A percentile compares a stretch with the other conserved stretches of the same genome.
phyloP scores from a whole-genome alignment of 495 filamentous ascomycete genomes.

The Annulohypoxylon bovei region DNA sequence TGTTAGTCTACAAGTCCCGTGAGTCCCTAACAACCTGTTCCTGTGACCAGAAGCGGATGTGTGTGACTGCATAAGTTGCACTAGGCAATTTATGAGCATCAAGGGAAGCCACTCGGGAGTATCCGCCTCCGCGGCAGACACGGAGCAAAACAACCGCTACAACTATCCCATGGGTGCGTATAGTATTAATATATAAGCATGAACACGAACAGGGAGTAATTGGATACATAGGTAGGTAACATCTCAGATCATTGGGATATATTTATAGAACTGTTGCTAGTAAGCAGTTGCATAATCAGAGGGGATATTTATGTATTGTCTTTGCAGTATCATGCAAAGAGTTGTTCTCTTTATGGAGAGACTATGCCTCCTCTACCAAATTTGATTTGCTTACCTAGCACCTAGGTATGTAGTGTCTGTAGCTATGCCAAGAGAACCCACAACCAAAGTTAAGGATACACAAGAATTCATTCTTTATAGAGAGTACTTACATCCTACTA shows the following conservation, averaged over 20 bases:
- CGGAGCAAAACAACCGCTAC: constrained; percentile 21
- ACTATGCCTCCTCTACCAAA: no score
- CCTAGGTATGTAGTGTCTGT: not conserved
- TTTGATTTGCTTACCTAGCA: not conserved
- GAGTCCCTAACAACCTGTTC: constrained; percentile 38
- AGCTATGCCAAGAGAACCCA: not conserved
- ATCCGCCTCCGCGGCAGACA: constrained; percentile 34
- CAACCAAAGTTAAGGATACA: not conserved
- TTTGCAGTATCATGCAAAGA: not conserved
- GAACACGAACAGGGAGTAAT: constrained; percentile 17
- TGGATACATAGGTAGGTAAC: not conserved
- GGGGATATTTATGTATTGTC: not conserved
- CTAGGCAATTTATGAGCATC: constrained; percentile 42
- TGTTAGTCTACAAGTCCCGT: constrained; percentile 43
- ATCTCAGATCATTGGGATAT: constrained; percentile 21
- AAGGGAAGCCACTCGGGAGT: constrained; percentile 38
- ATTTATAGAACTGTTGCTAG: constrained; percentile 25
- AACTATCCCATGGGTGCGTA: not conserved
- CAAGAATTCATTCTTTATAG: not conserved
- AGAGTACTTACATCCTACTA: no score
- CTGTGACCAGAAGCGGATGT: constrained; percentile 46
- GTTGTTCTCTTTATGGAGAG: not conserved
- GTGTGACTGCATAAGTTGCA: constrained; percentile 49
- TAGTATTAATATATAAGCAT: constrained; percentile 22
- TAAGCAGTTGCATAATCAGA: constrained; percentile 6